Evolutionary conservation across 202 grass and related monocot species (phyloP), one percentile per base, ranked within the genome.

Genomic region (Digitaria exilis): DNA sequence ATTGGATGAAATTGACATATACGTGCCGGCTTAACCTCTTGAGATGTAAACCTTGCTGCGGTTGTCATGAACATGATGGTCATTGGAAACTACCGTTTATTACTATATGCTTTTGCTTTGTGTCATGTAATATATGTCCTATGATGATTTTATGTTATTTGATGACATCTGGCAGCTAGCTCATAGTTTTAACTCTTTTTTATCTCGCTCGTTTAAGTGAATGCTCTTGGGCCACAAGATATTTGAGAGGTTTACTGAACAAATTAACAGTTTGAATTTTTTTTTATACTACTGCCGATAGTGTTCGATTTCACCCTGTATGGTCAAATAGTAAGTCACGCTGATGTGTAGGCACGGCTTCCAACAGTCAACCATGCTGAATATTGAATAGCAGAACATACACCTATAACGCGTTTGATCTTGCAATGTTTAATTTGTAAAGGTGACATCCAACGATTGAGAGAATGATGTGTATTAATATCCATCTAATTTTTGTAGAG

Each of bases 1-100:
- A 37, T 85, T 98, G 82, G 96, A 98, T 85, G 96, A 98, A 79
- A 82, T 98, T 3, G 96, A 98, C 66, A 98, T 98, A 83, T 87
- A 62, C 29, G 34, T 96, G 26, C 87, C 83, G 13, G 71, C 80
- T 82, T 88, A 85, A 39, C 50, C 45, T 2, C 65, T 79, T 41
- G 81, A 73, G n/a, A 67, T 88, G 69, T 94, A 71, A 76, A 73
- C 25, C 59, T 44, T 45, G 52, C 50, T 28, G 44, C 10, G 6
- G 34, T 46, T 64, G 19, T 71, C 31, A 74, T 57, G 65, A 57
- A 68, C 10, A 25, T 72, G 26, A 31, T 67, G 9, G 29, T 5
- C 35, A 37, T 37, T 63, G 16, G 45, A 54, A 10, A 22, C n/a
- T 2, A 2, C 28, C 0, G n/a, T 72, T 5, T 62, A 49, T 29